Base-by-base conservation (phyloP, 2,329 filamentous ascomycete species). In the Alternaria brassicae region DNA sequence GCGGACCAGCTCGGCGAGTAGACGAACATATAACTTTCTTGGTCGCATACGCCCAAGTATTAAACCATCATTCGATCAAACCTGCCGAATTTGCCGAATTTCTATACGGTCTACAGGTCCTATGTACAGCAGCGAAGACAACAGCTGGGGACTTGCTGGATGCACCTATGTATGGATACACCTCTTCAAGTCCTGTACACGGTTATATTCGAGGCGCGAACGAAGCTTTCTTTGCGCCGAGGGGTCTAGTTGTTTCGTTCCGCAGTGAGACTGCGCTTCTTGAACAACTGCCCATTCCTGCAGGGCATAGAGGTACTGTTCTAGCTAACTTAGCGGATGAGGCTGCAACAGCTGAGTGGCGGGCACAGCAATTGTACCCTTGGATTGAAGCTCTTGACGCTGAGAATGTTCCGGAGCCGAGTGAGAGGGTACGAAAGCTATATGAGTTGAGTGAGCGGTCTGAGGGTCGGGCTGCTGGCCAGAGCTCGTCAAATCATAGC, bases 31-130 rank as follows among this genome's bases (percentile, higher is more conserved):
- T 63, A 7, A 65, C 69, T 25, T 74, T 76, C 40, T 13, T 71
- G 3, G 62, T 72, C 50, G 67, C 72, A 12, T 77, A 77, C 50
- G 68, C 72, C 1, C 67, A 76, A 54, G 58, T 67, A 0, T 44
- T 77, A 5, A 69, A 72, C 34, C 53, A 65, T 1, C 74, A 74
- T 60, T 71, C 68, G 10, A 70, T 77, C 12, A 61, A 62, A 5
- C 68, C 69, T 9, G 65, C 66, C 2, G 68, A 76, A 23, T 77
- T 77, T 52, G 56, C 68, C 9, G 71, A 71, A 12, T 77, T 77
- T 53, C 48, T 77, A 8, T 70, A 77, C 30, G 74, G 74, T 6
- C 60, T 77, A 5, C 77, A 77, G 39, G 63, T 67, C 21, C 58
- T 77, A 8, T 72, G 68, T 42, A 44, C 52, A 17, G 65, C 64